These are phyloP conservation scores for Gracilaria domingensis DNA, from an alignment of 23 red algal species.

Conservation along the genomic window DNA sequence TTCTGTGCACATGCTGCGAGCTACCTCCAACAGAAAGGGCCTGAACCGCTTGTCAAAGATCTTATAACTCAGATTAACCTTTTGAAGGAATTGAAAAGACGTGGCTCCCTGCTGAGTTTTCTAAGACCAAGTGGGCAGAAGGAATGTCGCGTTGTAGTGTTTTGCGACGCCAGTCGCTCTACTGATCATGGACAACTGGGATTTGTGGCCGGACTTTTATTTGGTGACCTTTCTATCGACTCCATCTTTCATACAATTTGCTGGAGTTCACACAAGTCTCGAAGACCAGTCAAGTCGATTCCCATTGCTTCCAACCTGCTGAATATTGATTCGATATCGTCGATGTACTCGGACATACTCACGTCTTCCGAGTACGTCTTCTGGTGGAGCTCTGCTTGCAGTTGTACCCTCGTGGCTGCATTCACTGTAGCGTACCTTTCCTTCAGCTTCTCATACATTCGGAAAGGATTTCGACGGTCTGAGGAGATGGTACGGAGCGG, in stretches of 20 bases:
- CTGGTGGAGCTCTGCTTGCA: no score
- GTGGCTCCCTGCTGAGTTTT: no score
- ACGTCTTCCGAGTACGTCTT: no score
- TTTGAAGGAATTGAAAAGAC: slow-evolving; percentile 4
- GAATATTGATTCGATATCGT: no score
- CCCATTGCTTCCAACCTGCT: no score
- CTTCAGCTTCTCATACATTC: no score
- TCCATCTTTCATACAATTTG: slow-evolving; percentile 4
- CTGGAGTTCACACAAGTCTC: slow-evolving; percentile 44
- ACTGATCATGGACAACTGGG: slow-evolving; percentile 43
- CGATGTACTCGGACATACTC: no score
- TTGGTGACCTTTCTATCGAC: slow-evolving; percentile 10
- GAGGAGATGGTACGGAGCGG: no score
- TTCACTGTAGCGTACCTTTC: no score
- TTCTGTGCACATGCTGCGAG: slow-evolving; percentile 33
- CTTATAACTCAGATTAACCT: slow-evolving; percentile 27
- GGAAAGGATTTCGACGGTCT: no score
- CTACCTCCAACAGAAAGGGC: slow-evolving; percentile 5
- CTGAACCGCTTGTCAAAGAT: slow-evolving; percentile 11
- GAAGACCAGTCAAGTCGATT: slow-evolving; percentile 35
- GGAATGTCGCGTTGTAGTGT: slow-evolving; percentile 7
- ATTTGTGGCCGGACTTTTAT: slow-evolving; percentile 45
- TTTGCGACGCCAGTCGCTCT: slow-evolving; percentile 17
- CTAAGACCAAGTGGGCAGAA: no score
- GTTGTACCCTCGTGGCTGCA: no score